Evolutionary conservation across 2,329 filamentous ascomycete genomes (phyloP), one percentile per base, ranked within the genome.

Genomic region (Phoma sp.): DNA sequence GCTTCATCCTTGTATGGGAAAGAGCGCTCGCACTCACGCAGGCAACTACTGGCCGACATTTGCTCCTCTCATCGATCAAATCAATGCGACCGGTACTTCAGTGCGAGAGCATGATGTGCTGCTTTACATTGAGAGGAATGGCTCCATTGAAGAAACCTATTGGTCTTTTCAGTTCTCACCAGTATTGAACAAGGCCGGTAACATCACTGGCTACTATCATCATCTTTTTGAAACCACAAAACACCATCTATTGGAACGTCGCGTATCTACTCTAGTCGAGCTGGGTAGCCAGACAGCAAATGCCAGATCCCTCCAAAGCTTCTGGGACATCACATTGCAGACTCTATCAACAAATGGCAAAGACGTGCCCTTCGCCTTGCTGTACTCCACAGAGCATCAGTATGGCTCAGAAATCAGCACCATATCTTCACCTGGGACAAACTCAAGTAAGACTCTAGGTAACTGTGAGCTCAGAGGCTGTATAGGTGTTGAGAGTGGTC

Each of bases 131-230:
- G 77, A 82, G 25, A 83, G 89, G 10, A 82, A 87, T 57, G 83
- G 85, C 2, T 89, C 83, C 54, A 72, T 90, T 1, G 89, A 95
- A 71, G 90, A 93, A 67, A 86, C 88, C 0, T 93, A 89, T 66
- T 93, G 91, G 72, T 89, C 87, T 10, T 93, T 89, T 86, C 88
- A 86, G 2, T 84, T 93, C 30, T 86, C 92, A 11, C 90, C 90
- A 0, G 77, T 93, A 36, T 80, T 92, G 2, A 88, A 89, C 5
- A 79, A 80, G 9, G 83, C 90, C 46, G 89, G 89, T 1, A 81
- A 82, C 9, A 85, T 91, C 7, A 82, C 88, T 32, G 89, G 88
- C 2, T 75, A 93, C 1, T 91, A 90, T 68, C 91, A 92, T 63
- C 88, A 88, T 1, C 83, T 86, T 0, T 90, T 90, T 58, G 90